A percentile compares a stretch with the other conserved stretches of the same genome.
phyloP scores from a whole-genome alignment of 306 rosid species.

The Pyrus communis region DNA sequence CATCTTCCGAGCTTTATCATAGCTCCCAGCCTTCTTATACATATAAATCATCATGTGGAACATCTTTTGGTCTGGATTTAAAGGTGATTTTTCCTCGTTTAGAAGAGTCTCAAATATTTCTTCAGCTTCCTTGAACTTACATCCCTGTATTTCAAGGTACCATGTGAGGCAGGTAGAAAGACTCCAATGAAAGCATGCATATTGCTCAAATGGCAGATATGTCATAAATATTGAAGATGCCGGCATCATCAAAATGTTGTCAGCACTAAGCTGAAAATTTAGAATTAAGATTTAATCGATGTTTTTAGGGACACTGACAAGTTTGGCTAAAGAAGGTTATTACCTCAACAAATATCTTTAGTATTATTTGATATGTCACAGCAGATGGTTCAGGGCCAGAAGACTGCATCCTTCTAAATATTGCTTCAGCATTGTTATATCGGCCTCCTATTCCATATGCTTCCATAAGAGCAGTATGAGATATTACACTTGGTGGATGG shows the following conservation, averaged over 20 bases:
- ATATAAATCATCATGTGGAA: constrained; percentile 93
- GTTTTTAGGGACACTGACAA: not conserved
- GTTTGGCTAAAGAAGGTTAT: not conserved
- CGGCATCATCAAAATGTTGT: not conserved
- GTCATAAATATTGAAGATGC: not conserved
- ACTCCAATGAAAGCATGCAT: constrained; percentile 6
- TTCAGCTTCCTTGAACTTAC: constrained; percentile 81
- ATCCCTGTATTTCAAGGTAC: constrained; percentile 43
- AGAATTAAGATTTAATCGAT: not conserved
- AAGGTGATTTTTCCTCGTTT: constrained; percentile 49
- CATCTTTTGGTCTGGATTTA: constrained; percentile 90
- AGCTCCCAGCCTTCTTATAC: constrained; percentile 81
- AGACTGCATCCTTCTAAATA: constrained; percentile 82
- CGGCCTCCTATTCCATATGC: constrained; percentile 84
- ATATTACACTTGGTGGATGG: constrained; percentile 56
- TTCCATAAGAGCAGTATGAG: constrained; percentile 97
- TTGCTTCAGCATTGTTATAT: constrained; percentile 80
- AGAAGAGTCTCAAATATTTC: constrained; percentile 63
- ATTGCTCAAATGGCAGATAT: not conserved
- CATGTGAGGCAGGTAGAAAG: constrained; percentile 16
- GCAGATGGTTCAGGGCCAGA: constrained; percentile 94
- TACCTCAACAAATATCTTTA: constrained; percentile 78
- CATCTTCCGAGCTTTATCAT: constrained; percentile 77
- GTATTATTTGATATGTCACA: constrained; percentile 76
- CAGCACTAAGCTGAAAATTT: not conserved